Evolutionary conservation across 2,329 filamentous ascomycete species (phyloP).

Genomic region (Neopestalotiopsis clavispora): DNA sequence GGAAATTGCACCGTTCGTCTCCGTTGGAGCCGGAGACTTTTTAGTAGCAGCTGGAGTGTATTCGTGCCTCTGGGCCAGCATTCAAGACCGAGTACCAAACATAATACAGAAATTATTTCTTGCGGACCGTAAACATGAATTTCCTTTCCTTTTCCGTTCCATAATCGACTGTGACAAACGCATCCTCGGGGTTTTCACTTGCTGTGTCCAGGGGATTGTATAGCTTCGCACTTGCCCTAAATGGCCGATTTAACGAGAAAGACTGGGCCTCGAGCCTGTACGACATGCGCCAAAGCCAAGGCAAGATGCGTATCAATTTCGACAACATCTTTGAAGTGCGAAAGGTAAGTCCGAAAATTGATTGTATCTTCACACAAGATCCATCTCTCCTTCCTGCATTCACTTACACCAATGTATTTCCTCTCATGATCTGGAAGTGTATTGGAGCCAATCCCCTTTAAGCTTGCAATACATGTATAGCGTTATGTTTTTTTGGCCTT

Average conservation of each 20-base stretch:
- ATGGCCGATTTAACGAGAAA: slow-evolving; percentile 5
- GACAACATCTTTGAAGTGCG: slow-evolving; percentile 15
- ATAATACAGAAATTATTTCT: neutral
- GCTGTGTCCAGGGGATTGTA: too few species aligned
- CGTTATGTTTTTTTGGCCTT: too few species aligned
- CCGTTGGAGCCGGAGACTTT: slow-evolving; percentile 20
- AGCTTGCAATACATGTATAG: too few species aligned
- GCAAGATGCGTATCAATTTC: slow-evolving; percentile 16
- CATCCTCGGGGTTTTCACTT: too few species aligned
- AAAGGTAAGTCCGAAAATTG: slow-evolving; percentile 14
- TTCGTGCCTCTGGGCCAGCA: neutral
- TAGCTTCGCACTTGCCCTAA: neutral
- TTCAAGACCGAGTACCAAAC: neutral
- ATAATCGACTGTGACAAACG: neutral
- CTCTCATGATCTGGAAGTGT: too few species aligned
- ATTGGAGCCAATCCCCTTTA: too few species aligned
- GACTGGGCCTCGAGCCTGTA: slow-evolving; percentile 19
- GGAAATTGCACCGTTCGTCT: slow-evolving; percentile 17
- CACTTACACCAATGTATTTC: too few species aligned
- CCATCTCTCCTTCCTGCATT: neutral
- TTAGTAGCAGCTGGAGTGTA: neutral
- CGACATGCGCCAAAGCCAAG: slow-evolving; percentile 21
- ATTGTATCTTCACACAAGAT: neutral
- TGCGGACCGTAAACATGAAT: neutral
- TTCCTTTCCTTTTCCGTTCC: neutral